Evolutionary conservation across 495 filamentous ascomycete genomes (phyloP).

Genomic region (Oidiodendron maius): DNA sequence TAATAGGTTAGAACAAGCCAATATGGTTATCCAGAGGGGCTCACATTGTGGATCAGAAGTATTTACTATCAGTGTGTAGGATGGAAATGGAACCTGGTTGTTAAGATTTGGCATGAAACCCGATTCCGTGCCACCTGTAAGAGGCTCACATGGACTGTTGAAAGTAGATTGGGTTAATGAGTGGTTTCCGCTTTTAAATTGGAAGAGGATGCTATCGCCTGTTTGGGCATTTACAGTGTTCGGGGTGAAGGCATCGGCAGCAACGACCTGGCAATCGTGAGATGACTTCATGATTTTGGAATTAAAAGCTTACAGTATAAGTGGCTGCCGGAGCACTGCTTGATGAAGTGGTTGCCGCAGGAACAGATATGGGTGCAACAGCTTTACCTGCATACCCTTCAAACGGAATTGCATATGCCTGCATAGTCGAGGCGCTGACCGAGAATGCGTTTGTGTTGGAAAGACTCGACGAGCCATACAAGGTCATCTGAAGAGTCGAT

Average conservation of each 20-base stretch:
- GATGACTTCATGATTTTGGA: not conserved
- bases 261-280: conserved; percentile 1
- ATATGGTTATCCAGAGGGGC: conserved; percentile 8
- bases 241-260: conserved; percentile 48
- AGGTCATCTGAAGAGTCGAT: conserved; percentile 6
- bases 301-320: conserved; percentile 3
- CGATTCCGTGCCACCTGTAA: conserved; percentile 55
- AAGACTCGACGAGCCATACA: conserved; percentile 12
- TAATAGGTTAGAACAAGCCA: not conserved
- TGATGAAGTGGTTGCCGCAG: not conserved
- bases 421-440: conserved; percentile 10
- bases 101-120: conserved; percentile 60
- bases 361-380: conserved; percentile 3
- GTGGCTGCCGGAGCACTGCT: not conserved
- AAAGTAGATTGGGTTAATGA: conserved; percentile 65
- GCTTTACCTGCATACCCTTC: conserved; percentile 16
- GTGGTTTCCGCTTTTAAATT: conserved; percentile 59
- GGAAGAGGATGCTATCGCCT: conserved; percentile 61
- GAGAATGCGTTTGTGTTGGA: conserved; percentile 7
- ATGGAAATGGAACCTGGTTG: conserved; percentile 47
- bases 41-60: conserved; percentile 49
- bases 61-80: conserved; percentile 52
- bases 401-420: conserved; percentile 20
- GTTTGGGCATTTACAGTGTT: conserved; percentile 40
- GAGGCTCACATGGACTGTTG: conserved; percentile 50